Conservation (phyloP, 1,284 basidiomycete genomes). For the Microbotryum lychnidis-dioicae region DNA sequence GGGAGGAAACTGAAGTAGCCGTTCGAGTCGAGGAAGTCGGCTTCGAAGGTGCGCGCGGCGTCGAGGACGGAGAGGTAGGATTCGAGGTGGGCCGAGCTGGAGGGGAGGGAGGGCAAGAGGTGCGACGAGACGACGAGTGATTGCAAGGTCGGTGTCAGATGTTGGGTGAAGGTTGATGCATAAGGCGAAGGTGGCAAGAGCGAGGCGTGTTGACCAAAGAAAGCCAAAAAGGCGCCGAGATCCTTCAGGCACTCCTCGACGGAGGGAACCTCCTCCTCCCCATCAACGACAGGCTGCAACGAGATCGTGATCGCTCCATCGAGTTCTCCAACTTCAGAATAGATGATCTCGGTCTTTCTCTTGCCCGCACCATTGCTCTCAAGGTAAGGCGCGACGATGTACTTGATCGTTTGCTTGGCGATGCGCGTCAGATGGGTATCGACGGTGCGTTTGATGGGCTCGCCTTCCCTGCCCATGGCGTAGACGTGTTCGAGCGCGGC, state of each 20-base stretch:
- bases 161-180: conserved; percentile 17
- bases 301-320: background rate
- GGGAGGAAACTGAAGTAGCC: conserved; percentile 26
- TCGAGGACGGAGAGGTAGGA: conserved; percentile 14
- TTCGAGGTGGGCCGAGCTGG: conserved; percentile 5
- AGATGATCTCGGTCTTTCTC: background rate
- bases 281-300: background rate
- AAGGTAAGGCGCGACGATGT: conserved; percentile 26
- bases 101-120: conserved; percentile 20
- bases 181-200: conserved; percentile 18
- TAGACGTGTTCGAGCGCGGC: conserved; percentile 12
- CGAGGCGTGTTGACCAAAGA: conserved; percentile 19
- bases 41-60: conserved; percentile 14
- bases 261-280: background rate
- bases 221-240: conserved; percentile 15
- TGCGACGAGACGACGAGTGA: conserved; percentile 22
- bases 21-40: conserved; percentile 7
- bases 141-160: conserved; percentile 26
- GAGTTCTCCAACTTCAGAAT: background rate
- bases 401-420: conserved; percentile 18
- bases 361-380: conserved; percentile 1
- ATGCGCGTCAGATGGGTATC: conserved; percentile 12
- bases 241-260: conserved; percentile 2
- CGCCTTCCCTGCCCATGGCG: conserved; percentile 1
- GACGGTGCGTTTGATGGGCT: conserved; percentile 1